A percentile compares a stretch with the other conserved stretches of the same genome.
Conservation (phyloP, 345 rosid genomes). For the Pseudoturritis turrita region DNA sequence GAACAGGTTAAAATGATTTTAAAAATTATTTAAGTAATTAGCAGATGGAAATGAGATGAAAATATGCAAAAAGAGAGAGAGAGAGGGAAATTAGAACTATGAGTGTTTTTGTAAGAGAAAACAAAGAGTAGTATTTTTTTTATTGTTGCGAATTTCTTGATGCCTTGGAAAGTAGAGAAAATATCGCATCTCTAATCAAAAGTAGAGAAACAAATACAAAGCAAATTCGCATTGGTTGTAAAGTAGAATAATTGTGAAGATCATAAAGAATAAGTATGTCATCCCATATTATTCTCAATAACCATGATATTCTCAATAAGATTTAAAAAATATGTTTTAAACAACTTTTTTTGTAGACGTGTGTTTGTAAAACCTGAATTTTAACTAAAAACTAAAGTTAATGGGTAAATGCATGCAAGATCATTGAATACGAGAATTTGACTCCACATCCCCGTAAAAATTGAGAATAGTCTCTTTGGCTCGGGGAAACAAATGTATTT, state of each 20-base stretch:
- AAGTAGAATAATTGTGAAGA: conserved; percentile 8
- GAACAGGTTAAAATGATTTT: background rate
- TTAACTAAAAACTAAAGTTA: too few relatives aligned
- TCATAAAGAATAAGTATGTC: conserved; percentile 4
- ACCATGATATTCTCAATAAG: background rate
- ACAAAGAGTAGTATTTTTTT: background rate
- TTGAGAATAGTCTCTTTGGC: too few relatives aligned
- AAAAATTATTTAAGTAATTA: background rate
- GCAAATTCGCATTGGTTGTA: background rate
- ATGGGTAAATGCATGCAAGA: too few relatives aligned
- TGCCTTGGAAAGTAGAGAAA: background rate
- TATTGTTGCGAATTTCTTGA: background rate
- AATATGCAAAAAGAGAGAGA: background rate
- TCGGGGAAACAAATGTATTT: too few relatives aligned
- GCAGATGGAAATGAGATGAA: background rate
- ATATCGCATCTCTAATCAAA: background rate
- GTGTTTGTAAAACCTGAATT: background rate
- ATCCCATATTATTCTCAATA: conserved; percentile 8
- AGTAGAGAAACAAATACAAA: background rate
- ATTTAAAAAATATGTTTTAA: background rate
- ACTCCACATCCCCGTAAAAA: too few relatives aligned
- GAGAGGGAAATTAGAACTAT: background rate
- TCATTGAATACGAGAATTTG: too few relatives aligned
- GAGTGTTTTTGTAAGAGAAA: background rate
- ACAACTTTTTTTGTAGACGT: background rate